Base-by-base conservation (phyloP, 1,284 basidiomycete species). In the Agroathelia rolfsii region DNA sequence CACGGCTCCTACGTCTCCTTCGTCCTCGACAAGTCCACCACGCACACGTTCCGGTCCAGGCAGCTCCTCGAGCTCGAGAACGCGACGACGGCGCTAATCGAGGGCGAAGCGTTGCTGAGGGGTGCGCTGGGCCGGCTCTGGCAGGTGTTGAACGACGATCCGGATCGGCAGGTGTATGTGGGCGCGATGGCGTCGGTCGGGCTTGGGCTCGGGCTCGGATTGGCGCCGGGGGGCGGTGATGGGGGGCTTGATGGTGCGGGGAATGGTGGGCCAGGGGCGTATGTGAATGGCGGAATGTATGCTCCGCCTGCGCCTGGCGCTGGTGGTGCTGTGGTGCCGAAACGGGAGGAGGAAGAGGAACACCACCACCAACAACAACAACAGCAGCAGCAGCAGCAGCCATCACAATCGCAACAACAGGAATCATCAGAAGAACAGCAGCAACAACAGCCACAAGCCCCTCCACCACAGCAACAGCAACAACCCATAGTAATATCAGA, bases 1-100 rank as follows among this genome's bases (percentile, higher is more conserved):
- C 81, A 86, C 47, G 61, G 75, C 34, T 78, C 67, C 39, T 86
- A 79, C 53, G 67, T 80, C n/a, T 81, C 83, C 0, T 83, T 84
- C 45, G 79, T 87, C 13, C 69, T 87, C 65, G 83, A 87, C 52
- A 81, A 78, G 41, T 68, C 80, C 8, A 72, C 81, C n/a, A 83
- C 79, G 11, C 80, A 82, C 50, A 74, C 82, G 3, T 87, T 84
- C 53, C 76, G 83, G 20, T 82, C 83, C 17, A 65, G 62, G 31
- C 56, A 84, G 27, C 56, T 86, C n/a, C 72, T 78, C 40, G 82
- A 86, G 45, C 62, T 87, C 11, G 81, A 86, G 47, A 61, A 76
- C 35, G 74, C 80, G 8, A 83, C 82, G 10, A 84, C 83, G 47
- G 72, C 69, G 24, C 69, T 87, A 20, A 78, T 87, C 25, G 79